Evolutionary conservation across 2,329 filamentous ascomycete species (phyloP).

Genomic region (Colletotrichum viniferum): DNA sequence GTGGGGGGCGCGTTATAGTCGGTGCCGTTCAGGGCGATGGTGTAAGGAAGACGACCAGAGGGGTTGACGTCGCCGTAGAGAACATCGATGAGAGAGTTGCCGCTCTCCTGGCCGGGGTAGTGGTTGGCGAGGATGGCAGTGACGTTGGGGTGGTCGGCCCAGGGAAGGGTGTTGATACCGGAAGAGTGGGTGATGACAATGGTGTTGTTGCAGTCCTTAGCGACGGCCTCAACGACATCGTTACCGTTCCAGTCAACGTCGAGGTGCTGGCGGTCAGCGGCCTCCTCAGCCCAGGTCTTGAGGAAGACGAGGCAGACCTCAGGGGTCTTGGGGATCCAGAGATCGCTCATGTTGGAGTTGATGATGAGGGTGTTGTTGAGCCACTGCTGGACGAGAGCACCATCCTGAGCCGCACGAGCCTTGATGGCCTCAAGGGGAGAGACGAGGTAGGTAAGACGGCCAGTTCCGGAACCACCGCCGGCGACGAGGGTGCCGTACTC

Average conservation of each 20-base stretch:
- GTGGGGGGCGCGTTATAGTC: slow-evolving; percentile 48
- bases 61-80: slow-evolving; percentile 73
- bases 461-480: slow-evolving; percentile 64
- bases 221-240: slow-evolving; percentile 37
- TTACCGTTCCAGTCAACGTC: slow-evolving; percentile 66
- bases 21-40: slow-evolving; percentile 63
- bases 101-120: slow-evolving; percentile 75
- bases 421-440: slow-evolving; percentile 67
- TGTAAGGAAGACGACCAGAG: slow-evolving; percentile 74
- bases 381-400: slow-evolving; percentile 45
- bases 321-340: slow-evolving; percentile 53
- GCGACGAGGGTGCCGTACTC: slow-evolving; percentile 63
- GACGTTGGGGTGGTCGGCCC: slow-evolving; percentile 64
- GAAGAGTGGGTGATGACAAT: slow-evolving; percentile 75
- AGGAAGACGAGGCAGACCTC: slow-evolving; percentile 72
- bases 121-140: slow-evolving; percentile 72
- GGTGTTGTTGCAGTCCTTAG: slow-evolving; percentile 44
- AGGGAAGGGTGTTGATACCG: slow-evolving; percentile 64
- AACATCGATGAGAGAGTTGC: slow-evolving; percentile 68
- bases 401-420: slow-evolving; percentile 48
- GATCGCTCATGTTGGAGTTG: slow-evolving; percentile 42
- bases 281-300: slow-evolving; percentile 71
- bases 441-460: slow-evolving; percentile 67
- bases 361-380: slow-evolving; percentile 47
- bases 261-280: slow-evolving; percentile 58